phyloP scores from a whole-genome alignment of 2,329 filamentous ascomycete genomes.

The Aureobasidium sp. region DNA sequence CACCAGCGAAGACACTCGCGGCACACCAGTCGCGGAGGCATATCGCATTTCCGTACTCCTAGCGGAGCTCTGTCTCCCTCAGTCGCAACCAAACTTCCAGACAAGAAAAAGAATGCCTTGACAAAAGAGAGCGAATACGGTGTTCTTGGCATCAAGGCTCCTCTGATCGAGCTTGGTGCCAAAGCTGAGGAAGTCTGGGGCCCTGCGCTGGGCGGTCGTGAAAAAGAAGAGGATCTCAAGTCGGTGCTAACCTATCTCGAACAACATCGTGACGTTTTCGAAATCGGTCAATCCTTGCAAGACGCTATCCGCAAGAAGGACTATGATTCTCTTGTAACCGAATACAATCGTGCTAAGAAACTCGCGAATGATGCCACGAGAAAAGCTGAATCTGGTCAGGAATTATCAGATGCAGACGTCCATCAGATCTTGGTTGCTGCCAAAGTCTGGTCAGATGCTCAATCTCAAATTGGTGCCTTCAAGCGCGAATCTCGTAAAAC shows the following conservation, averaged over 20 bases:
- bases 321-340: slow-evolving; percentile 78
- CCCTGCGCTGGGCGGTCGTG: slow-evolving; percentile 80
- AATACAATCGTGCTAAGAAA: slow-evolving; percentile 75
- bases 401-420: slow-evolving; percentile 68
- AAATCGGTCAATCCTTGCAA: slow-evolving; percentile 67
- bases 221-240: slow-evolving; percentile 84
- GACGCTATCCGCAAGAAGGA: slow-evolving; percentile 88
- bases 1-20: slow-evolving; percentile 50
- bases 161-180: slow-evolving; percentile 79
- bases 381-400: slow-evolving; percentile 53
- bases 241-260: slow-evolving; percentile 68
- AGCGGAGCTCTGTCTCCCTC: slow-evolving; percentile 30
- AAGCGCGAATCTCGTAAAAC: slow-evolving; percentile 86
- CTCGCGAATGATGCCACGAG: slow-evolving; percentile 72
- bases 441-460: slow-evolving; percentile 91
- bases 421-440: slow-evolving; percentile 83
- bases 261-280: slow-evolving; percentile 72
- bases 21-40: slow-evolving; percentile 57
- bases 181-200: slow-evolving; percentile 98
- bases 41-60: slow-evolving; percentile 30
- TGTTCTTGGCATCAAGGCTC: slow-evolving; percentile 77
- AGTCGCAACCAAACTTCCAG: slow-evolving; percentile 34
- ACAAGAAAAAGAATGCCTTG: slow-evolving; percentile 80
- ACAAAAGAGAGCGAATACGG: slow-evolving; percentile 90
- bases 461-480: slow-evolving; percentile 76